Percentiles rank a stretch among this genome's conserved stretches.
These are phyloP conservation scores for Pseudogymnoascus sp. DNA, from an alignment of 2,329 filamentous ascomycete species.

Conservation along the genomic window DNA sequence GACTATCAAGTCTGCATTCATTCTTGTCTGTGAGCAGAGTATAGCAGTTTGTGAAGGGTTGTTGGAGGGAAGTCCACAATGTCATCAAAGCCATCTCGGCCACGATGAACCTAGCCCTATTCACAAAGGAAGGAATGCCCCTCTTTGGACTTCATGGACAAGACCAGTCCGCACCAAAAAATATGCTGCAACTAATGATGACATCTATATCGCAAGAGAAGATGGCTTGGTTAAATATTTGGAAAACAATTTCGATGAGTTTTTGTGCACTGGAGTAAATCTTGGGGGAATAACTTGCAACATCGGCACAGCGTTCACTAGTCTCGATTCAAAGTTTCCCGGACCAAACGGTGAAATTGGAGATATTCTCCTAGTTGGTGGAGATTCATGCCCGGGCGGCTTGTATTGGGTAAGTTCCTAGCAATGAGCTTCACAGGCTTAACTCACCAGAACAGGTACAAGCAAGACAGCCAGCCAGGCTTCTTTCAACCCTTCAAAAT, in stretches of 20 bases:
- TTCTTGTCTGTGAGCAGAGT: constrained; percentile 55
- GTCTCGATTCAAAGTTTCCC: constrained; percentile 35
- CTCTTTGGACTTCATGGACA: constrained; percentile 80
- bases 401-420: constrained; percentile 44
- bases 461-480: constrained; percentile 46
- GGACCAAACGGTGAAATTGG: constrained; percentile 39
- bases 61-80: constrained; percentile 44
- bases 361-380: constrained; percentile 74
- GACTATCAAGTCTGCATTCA: constrained; percentile 62
- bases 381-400: constrained; percentile 69
- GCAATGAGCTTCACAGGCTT: background rate
- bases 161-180: constrained; percentile 60
- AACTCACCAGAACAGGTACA: constrained; percentile 35
- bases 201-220: constrained; percentile 80
- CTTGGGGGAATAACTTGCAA: constrained; percentile 64
- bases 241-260: constrained; percentile 52
- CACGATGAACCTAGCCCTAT: constrained; percentile 33
- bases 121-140: constrained; percentile 41
- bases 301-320: constrained; percentile 76
- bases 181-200: constrained; percentile 61
- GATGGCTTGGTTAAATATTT: constrained; percentile 74
- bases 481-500: constrained; percentile 56
- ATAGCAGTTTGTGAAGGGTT: constrained; percentile 51
- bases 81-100: constrained; percentile 19
- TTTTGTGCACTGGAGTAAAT: constrained; percentile 47